A percentile compares a stretch with the other conserved stretches of the same genome.
phyloP scores from a whole-genome alignment of 1,284 basidiomycete species.

The Exobasidium cylindrosporum region DNA sequence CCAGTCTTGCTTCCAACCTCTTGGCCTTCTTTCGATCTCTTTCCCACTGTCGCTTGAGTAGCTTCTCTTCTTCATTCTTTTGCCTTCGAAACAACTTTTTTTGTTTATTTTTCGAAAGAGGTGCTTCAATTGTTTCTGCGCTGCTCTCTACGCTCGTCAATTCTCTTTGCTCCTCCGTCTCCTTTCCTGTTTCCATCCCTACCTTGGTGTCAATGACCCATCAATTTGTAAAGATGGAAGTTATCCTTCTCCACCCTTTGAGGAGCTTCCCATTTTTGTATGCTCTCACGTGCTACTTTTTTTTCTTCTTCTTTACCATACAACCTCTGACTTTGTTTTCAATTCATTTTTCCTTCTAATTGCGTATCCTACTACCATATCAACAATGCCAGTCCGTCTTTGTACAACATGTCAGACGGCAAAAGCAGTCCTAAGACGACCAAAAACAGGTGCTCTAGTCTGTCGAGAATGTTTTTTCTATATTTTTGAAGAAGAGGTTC shows the following conservation, averaged over 20 bases:
- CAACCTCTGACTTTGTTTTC: too few relatives aligned
- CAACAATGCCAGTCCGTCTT: constrained; percentile 65
- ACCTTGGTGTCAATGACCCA: neutral
- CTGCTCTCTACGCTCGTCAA: too few relatives aligned
- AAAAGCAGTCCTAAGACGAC: constrained; percentile 84
- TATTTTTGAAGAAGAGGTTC: constrained; percentile 97
- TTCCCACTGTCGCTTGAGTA: neutral
- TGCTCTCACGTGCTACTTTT: too few relatives aligned
- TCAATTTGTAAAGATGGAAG: too few relatives aligned
- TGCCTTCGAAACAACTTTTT: neutral
- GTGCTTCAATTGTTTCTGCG: too few relatives aligned
- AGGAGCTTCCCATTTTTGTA: too few relatives aligned
- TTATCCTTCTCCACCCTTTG: too few relatives aligned
- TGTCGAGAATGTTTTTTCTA: constrained; percentile 93
- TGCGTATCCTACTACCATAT: neutral
- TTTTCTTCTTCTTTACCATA: too few relatives aligned
- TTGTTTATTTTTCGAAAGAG: constrained; percentile 14
- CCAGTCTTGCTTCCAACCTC: neutral
- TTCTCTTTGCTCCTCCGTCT: neutral
- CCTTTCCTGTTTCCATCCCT: neutral
- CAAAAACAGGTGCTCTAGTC: constrained; percentile 95
- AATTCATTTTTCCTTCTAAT: neutral
- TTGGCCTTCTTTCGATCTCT: constrained; percentile 2
- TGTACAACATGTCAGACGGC: constrained; percentile 73
- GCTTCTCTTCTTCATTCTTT: constrained; percentile 1